Evolutionary conservation across 23 red algal genomes (phyloP), one percentile per base, ranked within the genome.

Genomic region (Gracilaria caudata): DNA sequence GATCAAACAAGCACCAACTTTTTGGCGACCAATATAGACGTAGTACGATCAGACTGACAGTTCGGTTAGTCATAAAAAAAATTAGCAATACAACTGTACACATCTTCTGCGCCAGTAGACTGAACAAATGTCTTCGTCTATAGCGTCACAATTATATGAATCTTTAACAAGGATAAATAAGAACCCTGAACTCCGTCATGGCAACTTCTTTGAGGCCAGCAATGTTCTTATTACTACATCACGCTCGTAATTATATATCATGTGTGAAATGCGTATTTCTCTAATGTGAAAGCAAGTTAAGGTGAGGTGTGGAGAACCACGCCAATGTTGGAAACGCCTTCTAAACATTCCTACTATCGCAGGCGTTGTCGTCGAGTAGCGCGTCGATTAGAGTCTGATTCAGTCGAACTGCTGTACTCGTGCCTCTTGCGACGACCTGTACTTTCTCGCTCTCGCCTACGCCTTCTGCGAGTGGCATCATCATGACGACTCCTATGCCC

Each of bases 391-490:
- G 70, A 75, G 37, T 86, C 64, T 10, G 82, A 86, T 29, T 86
- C 82, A 6, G 82, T 70, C 19, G 61, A 47, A 71, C 24, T 53
- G 25, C 12, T 73, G 0, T 32, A 72, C 21, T 86, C 82, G 41
- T 70, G 40, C 49, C 84, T 78, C 51, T 79, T 89, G 30, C 71
- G 74, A 20, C 84, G 36, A 7, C 51, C 54, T 4, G 73, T 73
- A 28, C 54, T 66, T 57, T 23, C 71, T 32, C 82, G 47, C 53
- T 55, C 84, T 59, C 72, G 58, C 57, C 84, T 76, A 41, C 84
- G 74, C 49, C 84, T 38, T 78, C 84, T 79, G n/a, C 84, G 68
- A 43, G 34, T 56, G 56, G 26, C 49, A 35, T 89, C 84, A 46
- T 89, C 73, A 9, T 79, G 33, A 20, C 84, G 68, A 78, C 53